Base-by-base conservation (phyloP, 768 basidiomycete genomes). In the Baorangia bicolor region DNA sequence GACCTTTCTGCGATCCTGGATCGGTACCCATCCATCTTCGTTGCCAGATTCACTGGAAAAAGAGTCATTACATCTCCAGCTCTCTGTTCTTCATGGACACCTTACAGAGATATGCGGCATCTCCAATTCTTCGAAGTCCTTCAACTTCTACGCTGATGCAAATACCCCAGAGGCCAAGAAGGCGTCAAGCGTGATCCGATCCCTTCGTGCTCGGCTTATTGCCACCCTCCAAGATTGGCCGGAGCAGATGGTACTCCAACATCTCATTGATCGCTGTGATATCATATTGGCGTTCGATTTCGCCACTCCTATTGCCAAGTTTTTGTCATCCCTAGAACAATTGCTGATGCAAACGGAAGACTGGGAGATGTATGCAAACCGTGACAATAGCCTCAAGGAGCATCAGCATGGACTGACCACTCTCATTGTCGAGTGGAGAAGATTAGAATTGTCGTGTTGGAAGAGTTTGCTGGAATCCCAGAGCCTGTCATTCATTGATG, bases 281-380 rank as follows among this genome's bases (percentile, higher is more conserved):
- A 69, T 76, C 9, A 79, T 94, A 55, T 74, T 94, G 39, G 65
- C 73, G 0, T 74, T 94, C 21, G 75, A 81, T 46, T 73, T 90
- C 20, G 75, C 79, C 35, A 86, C 84, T 59, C 86, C 97, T 0
- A 75, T 97, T 10, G 93, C 96, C 6, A 90, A 86, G 66, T 72
- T 95, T 13, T 78, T 99, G 31, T 81, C 91, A 0, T 85, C 86
- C 6, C 68, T 98, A 40, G 97, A 99, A 66, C 89, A 90, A 60
- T 76, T 99, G 9, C 74, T 98, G 2, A 64, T 87, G 45, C 90
- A 96, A 58, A 92, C 84, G 23, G 91, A 94, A 49, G 96, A 98
- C 65, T 99, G 97, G 97, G 94, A 99, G 68, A 85, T 86, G 62
- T 98, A 90, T 66, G 88, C 96, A n/a, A 94, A 93, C 72, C 79